phyloP scores from a whole-genome alignment of 768 basidiomycete species.

The Pulveroboletus ravenelii region DNA sequence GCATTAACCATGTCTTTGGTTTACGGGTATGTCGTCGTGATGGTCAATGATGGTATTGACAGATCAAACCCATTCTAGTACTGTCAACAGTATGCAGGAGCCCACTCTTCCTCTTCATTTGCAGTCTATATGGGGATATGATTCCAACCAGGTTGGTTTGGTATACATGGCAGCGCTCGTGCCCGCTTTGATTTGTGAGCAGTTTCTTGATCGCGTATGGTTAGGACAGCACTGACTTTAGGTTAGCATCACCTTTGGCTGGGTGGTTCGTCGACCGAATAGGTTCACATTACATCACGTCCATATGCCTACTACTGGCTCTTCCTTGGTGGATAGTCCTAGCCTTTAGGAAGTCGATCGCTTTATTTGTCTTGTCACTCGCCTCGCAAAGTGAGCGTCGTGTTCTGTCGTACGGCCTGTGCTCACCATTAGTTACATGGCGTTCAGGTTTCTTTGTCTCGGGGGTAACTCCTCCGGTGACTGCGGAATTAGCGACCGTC shows the following conservation, averaged over 20 bases:
- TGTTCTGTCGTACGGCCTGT: background rate
- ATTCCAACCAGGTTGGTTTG: slow-evolving; percentile 54
- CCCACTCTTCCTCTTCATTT: slow-evolving; percentile 56
- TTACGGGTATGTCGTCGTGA: slow-evolving; percentile 45
- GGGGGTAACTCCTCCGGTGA: slow-evolving; percentile 56
- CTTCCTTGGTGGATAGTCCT: slow-evolving; percentile 64
- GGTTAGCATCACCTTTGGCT: slow-evolving; percentile 51
- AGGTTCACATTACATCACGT: slow-evolving; percentile 53
- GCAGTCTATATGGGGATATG: slow-evolving; percentile 43
- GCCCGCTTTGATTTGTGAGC: slow-evolving; percentile 61
- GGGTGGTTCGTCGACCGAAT: slow-evolving; percentile 54
- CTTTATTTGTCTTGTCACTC: slow-evolving; percentile 33
- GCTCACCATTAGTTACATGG: background rate
- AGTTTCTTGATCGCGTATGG: background rate
- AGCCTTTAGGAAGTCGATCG: slow-evolving; percentile 49
- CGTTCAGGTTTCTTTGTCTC: slow-evolving; percentile 56
- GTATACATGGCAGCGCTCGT: slow-evolving; percentile 61
- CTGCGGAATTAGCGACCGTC: slow-evolving; percentile 61
- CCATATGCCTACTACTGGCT: slow-evolving; percentile 43
- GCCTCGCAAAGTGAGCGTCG: slow-evolving; percentile 49
- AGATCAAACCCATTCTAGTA: slow-evolving; percentile 27
- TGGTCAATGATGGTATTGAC: background rate
- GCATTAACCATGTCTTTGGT: slow-evolving; percentile 43
- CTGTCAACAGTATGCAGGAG: slow-evolving; percentile 48
- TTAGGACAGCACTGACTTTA: background rate